phyloP scores from a whole-genome alignment of 2,329 filamentous ascomycete species.

The Fusarium sp. region DNA sequence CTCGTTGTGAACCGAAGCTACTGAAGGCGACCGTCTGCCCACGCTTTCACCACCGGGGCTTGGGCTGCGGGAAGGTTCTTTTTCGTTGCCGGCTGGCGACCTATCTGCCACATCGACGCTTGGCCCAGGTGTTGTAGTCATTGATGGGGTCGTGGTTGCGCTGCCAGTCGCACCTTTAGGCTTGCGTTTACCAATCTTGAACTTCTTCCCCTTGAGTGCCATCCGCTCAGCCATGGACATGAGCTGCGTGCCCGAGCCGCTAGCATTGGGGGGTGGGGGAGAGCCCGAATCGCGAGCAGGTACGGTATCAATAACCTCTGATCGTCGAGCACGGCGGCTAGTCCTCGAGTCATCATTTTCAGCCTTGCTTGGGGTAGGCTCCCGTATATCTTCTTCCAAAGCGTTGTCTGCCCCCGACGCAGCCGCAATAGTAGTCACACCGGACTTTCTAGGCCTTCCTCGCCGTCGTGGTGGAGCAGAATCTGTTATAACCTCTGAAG shows the following conservation, averaged over 20 bases:
- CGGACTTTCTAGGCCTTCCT: constrained; percentile 46
- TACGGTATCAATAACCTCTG: constrained; percentile 22
- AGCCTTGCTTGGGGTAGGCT: constrained; percentile 1
- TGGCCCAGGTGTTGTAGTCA: constrained; percentile 2
- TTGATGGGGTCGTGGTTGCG: constrained; percentile 13
- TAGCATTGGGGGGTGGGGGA: constrained; percentile 6
- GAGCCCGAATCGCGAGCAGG: constrained; percentile 9
- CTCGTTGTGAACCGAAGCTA: constrained; percentile 14
- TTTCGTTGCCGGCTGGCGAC: neutral
- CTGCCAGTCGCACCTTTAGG: constrained; percentile 10
- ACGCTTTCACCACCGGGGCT: constrained; percentile 4
- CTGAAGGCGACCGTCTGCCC: constrained; percentile 3
- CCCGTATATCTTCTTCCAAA: constrained; percentile 3
- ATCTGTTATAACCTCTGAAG: constrained; percentile 2
- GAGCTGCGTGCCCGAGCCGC: constrained; percentile 48
- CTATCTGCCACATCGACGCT: neutral
- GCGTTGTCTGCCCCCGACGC: constrained; percentile 12
- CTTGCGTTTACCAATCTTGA: constrained; percentile 61
- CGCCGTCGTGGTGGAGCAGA: constrained; percentile 29
- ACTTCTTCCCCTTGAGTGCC: constrained; percentile 63
- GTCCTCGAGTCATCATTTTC: constrained; percentile 25
- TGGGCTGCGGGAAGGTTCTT: neutral
- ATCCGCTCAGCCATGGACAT: constrained; percentile 70
- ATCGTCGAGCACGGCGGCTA: constrained; percentile 42
- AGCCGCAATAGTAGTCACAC: constrained; percentile 42